A percentile compares a stretch with the other conserved stretches of the same genome.
phyloP scores from a whole-genome alignment of 2,329 filamentous ascomycete species.

The Hypoxylon sp. region DNA sequence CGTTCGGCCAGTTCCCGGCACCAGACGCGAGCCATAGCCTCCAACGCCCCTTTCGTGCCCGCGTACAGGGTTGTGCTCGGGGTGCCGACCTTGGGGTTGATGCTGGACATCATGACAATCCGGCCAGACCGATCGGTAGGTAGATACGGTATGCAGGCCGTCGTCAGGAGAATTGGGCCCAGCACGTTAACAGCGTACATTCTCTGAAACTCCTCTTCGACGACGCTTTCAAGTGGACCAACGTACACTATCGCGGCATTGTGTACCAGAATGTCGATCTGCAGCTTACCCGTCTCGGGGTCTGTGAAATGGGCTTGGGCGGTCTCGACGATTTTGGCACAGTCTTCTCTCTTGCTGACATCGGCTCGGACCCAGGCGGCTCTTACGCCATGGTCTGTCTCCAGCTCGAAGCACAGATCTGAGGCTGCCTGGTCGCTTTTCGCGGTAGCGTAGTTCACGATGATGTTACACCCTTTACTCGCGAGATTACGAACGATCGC shows the following conservation, averaged over 20 bases:
- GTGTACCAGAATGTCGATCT: constrained; percentile 69
- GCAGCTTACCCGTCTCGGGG: constrained; percentile 63
- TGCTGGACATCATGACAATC: constrained; percentile 69
- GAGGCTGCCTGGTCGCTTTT: constrained; percentile 62
- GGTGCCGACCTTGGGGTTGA: constrained; percentile 66
- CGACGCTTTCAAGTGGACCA: constrained; percentile 59
- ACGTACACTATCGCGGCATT: constrained; percentile 67
- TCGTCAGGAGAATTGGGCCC: constrained; percentile 66
- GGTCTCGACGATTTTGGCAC: constrained; percentile 66
- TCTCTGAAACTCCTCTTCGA: constrained; percentile 63
- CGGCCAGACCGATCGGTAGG: constrained; percentile 68
- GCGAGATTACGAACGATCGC: constrained; percentile 69
- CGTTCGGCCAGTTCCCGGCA: constrained; percentile 67
- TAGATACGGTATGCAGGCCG: constrained; percentile 66
- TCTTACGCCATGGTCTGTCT: constrained; percentile 60
- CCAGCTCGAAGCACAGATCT: constrained; percentile 61
- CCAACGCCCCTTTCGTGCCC: constrained; percentile 72
- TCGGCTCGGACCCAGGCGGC: constrained; percentile 72
- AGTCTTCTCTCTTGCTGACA: constrained; percentile 68
- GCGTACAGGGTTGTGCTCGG: constrained; percentile 68
- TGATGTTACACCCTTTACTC: constrained; percentile 69
- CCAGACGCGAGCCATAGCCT: constrained; percentile 73
- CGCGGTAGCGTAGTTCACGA: constrained; percentile 71
- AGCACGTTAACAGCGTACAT: constrained; percentile 71
- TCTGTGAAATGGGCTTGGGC: constrained; percentile 57